These are phyloP conservation scores for Theileria annulata DNA, from an alignment of 169 alveolate genomes.

Conservation along the genomic window DNA sequence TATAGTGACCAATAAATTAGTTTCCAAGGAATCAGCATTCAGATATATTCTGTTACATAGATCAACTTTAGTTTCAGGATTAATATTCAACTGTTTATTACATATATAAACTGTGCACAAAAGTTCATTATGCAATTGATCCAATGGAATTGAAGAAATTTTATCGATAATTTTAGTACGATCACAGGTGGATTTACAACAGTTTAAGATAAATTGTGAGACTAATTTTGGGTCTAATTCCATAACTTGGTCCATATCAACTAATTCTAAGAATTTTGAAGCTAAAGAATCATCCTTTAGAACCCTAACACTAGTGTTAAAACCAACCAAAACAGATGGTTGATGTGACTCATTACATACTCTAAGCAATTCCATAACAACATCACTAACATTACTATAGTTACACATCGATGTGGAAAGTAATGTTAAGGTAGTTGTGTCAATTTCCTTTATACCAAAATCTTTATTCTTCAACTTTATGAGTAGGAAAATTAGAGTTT, in stretches of 20 bases:
- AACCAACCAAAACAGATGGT: not conserved
- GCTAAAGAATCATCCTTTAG: slow-evolving; percentile 24
- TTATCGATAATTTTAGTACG: not conserved
- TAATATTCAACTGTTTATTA: not conserved
- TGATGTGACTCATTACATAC: not conserved
- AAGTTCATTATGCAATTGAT: not conserved
- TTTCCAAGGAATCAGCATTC: not conserved
- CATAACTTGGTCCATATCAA: slow-evolving; percentile 34
- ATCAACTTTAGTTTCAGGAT: not conserved
- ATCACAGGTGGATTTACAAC: not conserved
- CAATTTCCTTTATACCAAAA: slow-evolving; percentile 8
- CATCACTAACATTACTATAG: slow-evolving; percentile 20
- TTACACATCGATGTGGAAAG: slow-evolving; percentile 46
- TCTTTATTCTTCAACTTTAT: slow-evolving; percentile 9
- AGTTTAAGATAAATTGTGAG: not conserved
- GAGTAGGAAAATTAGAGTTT: slow-evolving; percentile 4
- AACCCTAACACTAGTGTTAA: slow-evolving; percentile 13
- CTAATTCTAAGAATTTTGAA: not conserved
- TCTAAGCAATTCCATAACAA: not conserved
- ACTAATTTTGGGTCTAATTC: not conserved
- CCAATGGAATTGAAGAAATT: not conserved
- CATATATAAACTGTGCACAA: not conserved
- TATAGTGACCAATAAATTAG: not conserved
- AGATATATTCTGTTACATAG: not conserved
- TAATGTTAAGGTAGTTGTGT: slow-evolving; percentile 37